Conservation (phyloP, 257 asterid genomes). For the Solanum virginianum region DNA sequence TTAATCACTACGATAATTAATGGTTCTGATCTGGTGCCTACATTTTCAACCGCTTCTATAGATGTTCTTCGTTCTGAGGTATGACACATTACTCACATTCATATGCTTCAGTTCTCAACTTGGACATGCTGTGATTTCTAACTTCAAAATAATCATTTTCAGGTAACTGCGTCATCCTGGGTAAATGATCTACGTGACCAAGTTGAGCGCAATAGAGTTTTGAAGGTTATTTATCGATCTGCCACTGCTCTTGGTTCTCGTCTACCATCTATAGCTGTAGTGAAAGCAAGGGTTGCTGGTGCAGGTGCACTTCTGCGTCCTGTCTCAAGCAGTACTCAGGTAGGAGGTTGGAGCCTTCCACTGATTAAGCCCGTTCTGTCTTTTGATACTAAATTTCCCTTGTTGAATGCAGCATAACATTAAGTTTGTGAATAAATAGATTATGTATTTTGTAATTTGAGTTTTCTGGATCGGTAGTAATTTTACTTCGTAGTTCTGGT, state of each 20-base stretch:
- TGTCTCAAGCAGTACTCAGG: slow-evolving; percentile 83
- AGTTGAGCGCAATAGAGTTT: slow-evolving; percentile 62
- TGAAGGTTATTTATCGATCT: slow-evolving; percentile 61
- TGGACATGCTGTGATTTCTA: not conserved
- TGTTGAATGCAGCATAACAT: not conserved
- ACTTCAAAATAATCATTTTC: not conserved
- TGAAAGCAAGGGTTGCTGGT: slow-evolving; percentile 76
- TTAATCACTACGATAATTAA: slow-evolving; percentile 67
- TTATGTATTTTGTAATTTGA: not conserved
- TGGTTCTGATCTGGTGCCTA: slow-evolving; percentile 86
- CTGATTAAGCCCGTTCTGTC: not conserved
- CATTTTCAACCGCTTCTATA: slow-evolving; percentile 67
- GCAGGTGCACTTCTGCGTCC: slow-evolving; percentile 89
- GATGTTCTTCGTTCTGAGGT: slow-evolving; percentile 89
- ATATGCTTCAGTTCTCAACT: not conserved
- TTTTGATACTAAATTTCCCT: not conserved
- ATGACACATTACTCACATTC: not conserved
- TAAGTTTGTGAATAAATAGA: not conserved
- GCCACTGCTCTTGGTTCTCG: slow-evolving; percentile 85
- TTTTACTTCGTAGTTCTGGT: not conserved
- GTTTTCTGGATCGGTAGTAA: not conserved
- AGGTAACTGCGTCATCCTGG: slow-evolving; percentile 93
- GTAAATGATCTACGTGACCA: slow-evolving; percentile 76
- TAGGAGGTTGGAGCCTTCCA: slow-evolving; percentile 6
- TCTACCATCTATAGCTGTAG: slow-evolving; percentile 67